A percentile compares a stretch with the other conserved stretches of the same genome.
Conservation (phyloP, 1,284 basidiomycete species). For the Cryptococcus amylolentus region DNA sequence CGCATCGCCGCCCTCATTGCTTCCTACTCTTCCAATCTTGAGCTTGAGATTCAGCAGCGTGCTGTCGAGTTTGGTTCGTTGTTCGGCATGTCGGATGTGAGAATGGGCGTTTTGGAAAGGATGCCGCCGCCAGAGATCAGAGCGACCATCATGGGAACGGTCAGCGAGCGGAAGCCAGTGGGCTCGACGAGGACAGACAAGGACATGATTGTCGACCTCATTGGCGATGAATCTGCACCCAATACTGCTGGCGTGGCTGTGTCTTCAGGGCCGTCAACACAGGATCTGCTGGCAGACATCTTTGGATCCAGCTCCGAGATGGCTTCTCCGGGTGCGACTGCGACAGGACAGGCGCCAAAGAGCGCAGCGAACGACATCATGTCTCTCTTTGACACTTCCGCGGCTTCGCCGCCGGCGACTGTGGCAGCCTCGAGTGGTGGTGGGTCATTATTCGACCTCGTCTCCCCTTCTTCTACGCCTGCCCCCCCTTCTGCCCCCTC, state of each 20-base stretch:
- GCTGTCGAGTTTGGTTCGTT: conserved; percentile 90
- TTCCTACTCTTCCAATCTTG: conserved; percentile 74
- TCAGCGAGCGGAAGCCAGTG: conserved; percentile 86
- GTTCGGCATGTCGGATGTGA: conserved; percentile 67
- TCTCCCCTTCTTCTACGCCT: conserved; percentile 9
- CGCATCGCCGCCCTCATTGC: conserved; percentile 72
- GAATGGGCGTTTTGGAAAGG: conserved; percentile 87
- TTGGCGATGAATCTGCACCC: conserved; percentile 65
- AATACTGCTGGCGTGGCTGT: conserved; percentile 21
- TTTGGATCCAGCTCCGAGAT: conserved; percentile 61
- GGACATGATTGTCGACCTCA: conserved; percentile 67
- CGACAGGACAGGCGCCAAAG: conserved; percentile 43
- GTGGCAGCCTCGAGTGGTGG: conserved; percentile 23
- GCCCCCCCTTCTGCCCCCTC: conserved; percentile 15
- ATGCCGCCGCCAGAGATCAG: conserved; percentile 98
- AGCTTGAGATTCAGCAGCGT: conserved; percentile 93
- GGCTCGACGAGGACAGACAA: conserved; percentile 76
- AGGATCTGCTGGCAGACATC: conserved; percentile 89
- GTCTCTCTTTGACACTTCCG: conserved; percentile 67
- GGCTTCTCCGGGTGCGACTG: conserved; percentile 48
- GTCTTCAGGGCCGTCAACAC: conserved; percentile 63
- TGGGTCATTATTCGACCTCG: conserved; percentile 41
- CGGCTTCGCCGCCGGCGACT: conserved; percentile 20
- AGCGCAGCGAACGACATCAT: conserved; percentile 85
- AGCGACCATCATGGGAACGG: conserved; percentile 85